A percentile compares a stretch with the other conserved stretches of the same genome.
Conservation (phyloP, 2,329 filamentous ascomycete genomes). For the Coniosporium tulheliwenetii region DNA sequence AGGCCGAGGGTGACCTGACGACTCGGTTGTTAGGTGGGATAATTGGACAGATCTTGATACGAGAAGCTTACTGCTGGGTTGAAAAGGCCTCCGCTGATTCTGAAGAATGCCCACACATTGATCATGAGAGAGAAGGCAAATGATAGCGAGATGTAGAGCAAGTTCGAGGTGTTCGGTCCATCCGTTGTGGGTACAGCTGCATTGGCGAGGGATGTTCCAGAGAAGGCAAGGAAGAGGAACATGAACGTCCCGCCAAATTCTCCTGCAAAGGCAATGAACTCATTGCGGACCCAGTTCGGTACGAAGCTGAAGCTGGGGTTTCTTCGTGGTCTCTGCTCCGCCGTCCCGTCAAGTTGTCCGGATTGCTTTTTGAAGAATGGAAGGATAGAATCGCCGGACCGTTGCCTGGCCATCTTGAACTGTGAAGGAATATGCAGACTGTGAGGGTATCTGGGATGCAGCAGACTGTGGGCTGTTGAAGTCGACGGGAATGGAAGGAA, state of each 20-base stretch:
- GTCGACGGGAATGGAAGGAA: no score
- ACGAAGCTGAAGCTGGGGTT: neutral
- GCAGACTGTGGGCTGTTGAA: no score
- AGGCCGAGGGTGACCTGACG: constrained; percentile 21
- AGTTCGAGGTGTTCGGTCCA: constrained; percentile 7
- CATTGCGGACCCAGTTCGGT: neutral
- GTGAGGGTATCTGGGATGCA: no score
- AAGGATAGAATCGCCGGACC: no score
- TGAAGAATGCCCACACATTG: constrained; percentile 40
- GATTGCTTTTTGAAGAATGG: no score
- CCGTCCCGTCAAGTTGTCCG: no score
- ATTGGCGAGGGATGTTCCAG: constrained; percentile 26
- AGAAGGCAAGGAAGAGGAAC: constrained; percentile 33
- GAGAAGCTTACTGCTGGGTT: constrained; percentile 21
- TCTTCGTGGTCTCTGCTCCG: no score
- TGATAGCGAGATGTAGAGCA: constrained; percentile 26
- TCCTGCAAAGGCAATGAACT: constrained; percentile 29
- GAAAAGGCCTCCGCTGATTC: constrained; percentile 35
- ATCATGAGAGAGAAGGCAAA: constrained; percentile 33
- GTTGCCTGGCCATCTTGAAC: no score
- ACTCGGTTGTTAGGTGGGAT: neutral
- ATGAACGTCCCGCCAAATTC: constrained; percentile 38
- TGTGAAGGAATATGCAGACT: no score
- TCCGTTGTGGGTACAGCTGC: neutral
- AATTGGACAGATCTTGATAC: constrained; percentile 16